phyloP scores from a whole-genome alignment of 2,329 filamentous ascomycete genomes.

The Fusarium coicis region DNA sequence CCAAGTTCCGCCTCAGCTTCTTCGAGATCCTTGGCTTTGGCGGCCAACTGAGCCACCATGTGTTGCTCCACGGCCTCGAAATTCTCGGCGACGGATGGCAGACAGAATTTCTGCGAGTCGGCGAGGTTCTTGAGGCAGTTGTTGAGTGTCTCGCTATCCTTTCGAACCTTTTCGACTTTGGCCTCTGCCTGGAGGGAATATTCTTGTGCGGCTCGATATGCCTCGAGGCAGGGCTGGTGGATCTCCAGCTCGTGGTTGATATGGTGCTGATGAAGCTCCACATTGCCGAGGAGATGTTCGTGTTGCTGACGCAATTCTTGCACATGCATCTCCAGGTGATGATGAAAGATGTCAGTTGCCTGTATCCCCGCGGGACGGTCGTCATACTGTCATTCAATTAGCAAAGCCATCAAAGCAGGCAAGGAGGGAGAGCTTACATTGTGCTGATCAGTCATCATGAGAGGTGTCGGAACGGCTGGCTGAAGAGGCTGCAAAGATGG shows the following conservation, averaged over 20 bases:
- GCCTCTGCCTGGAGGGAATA: not conserved
- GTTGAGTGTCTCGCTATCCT: not conserved
- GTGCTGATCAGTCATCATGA: not conserved
- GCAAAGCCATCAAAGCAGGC: not conserved
- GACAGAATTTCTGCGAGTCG: not conserved
- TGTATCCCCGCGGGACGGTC: not conserved
- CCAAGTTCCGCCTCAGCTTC: not conserved
- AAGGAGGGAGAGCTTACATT: not conserved
- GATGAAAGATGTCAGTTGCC: not conserved
- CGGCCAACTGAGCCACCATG: not conserved
- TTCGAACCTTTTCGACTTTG: not conserved
- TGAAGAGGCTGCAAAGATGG: not conserved
- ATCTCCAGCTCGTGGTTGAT: not conserved
- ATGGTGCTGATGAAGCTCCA: not conserved
- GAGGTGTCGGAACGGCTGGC: not conserved
- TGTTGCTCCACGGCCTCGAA: conserved; percentile 1
- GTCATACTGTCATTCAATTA: not conserved
- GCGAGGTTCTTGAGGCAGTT: not conserved
- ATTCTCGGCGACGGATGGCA: not conserved
- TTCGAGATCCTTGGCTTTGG: not conserved
- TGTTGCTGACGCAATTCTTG: not conserved
- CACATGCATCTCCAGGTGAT: not conserved
- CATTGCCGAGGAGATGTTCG: not conserved
- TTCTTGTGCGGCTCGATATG: not conserved
- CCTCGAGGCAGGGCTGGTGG: not conserved